phyloP scores from a whole-genome alignment of 2,329 filamentous ascomycete species.

The Aspergillus sp. region DNA sequence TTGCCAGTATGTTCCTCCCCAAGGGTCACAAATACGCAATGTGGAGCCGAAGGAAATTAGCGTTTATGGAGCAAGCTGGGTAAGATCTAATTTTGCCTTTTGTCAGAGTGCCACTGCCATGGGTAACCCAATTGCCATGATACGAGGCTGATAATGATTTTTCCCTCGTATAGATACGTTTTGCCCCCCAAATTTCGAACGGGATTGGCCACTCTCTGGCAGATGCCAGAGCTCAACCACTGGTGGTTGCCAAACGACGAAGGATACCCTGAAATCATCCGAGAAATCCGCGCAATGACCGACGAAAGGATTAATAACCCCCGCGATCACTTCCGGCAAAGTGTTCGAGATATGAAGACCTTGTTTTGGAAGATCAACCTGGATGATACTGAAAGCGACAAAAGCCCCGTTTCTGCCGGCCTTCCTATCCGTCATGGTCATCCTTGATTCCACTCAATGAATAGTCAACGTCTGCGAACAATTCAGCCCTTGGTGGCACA shows the following conservation, averaged over 20 bases:
- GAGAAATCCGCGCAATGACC: conserved; percentile 73
- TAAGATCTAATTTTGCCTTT: no score
- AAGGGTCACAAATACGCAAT: conserved; percentile 65
- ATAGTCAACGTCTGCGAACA: no score
- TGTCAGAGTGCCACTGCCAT: conserved; percentile 19
- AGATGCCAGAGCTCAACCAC: conserved; percentile 62
- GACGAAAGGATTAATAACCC: conserved; percentile 64
- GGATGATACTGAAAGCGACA: conserved; percentile 33
- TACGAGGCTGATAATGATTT: not conserved
- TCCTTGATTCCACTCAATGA: no score
- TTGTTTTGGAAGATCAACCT: conserved; percentile 64
- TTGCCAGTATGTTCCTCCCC: conserved; percentile 75
- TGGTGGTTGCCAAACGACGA: conserved; percentile 92
- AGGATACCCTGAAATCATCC: conserved; percentile 67
- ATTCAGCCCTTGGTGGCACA: no score
- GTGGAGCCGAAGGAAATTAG: conserved; percentile 79
- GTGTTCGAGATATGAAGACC: conserved; percentile 68
- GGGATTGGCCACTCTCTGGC: conserved; percentile 72
- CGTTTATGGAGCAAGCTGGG: conserved; percentile 60
- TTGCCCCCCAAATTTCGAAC: conserved; percentile 69
- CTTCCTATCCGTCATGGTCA: no score
- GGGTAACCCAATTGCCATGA: conserved; percentile 53
- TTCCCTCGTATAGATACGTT: conserved; percentile 63
- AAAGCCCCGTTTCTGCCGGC: conserved; percentile 14
- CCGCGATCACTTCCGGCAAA: conserved; percentile 52